Evolutionary conservation across 192 early-diverging fungal genomes (phyloP), one percentile per base, ranked within the genome.

Genomic region (Allomyces javanicus): DNA sequence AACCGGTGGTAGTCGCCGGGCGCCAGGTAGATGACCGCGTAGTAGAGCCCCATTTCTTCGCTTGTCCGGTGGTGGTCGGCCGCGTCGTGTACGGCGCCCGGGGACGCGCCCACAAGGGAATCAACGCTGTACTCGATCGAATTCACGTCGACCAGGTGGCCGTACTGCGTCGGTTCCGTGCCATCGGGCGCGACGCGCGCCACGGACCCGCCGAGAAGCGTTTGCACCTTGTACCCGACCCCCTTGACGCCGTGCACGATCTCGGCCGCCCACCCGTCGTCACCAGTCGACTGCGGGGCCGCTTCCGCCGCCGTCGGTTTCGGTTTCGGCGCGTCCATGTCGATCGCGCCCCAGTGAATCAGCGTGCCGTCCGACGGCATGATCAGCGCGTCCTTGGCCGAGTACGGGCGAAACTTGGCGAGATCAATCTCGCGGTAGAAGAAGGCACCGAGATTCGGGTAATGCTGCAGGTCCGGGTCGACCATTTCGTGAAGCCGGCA

Each of bases 1-100:
- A 95, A 99, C 19, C 92, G 85, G 74, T 99, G 96, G 76, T 99
- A 99, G 73, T 99, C 96, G 0, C 95, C 96, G 9, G 96, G 96
- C 0, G 95, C 90, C 67, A 99, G 75, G 70, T 99, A 99, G 25
- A 99, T 87, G 11, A 97, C 94, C 68, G 81, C 84, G 72, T 88
- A 99, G 67, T 85, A 93, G 27, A 97, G 80, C 12, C 77, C 72
- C 71, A 95, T 88, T 67, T 87, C 86, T 24, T 78, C 76, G 43
- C 76, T 76, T 24, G 82, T 65, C 14, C 72, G 70, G 64, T 77
- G 75, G 43, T 75, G 6, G 22, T 23, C 69, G 19, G 1, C 67
- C 65, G 7, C 67, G 2, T 72, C 68, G 65, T 4, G 72, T 25
- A 4, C 43, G 22, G 68, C 50, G 58, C 65, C 67, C 24, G 71